Base-by-base conservation (phyloP, 169 alveolate genomes). In the Babesia ovata region DNA sequence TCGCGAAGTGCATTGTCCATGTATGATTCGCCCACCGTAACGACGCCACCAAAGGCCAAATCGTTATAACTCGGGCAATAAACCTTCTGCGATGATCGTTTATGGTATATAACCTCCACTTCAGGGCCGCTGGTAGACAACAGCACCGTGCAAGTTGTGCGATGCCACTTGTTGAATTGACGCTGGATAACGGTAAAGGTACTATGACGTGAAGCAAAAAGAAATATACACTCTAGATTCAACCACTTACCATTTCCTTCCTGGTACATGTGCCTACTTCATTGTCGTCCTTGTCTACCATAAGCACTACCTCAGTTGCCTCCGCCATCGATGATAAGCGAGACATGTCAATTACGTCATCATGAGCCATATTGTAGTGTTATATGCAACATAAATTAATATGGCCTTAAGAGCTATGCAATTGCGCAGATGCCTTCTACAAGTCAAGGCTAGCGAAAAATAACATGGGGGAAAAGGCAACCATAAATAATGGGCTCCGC, bases 41-140 rank as follows among this genome's bases (percentile, higher is more conserved):
- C 83, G 29, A 87, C 91, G 4, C 92, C 92, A 10, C 92, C 92
- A 74, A 87, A 87, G 8, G 86, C 87, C 24, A 87, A 49, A 45
- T 84, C 79, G 50, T 73, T 63, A 50, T 87, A 87, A n/a, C 89
- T 78, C 3, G 92, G 91, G 57, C 87, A 87, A 45, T 82, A 82
- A 24, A 66, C 88, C 58, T 83, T 82, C 49, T 69, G 56, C 73
- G 39, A 63, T 10, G 87, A 71, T n/a, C 92, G 63, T 39, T 66
- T 63, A 65, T 87, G 92, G 26, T 73, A 58, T 71, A 74, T 71
- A 14, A 87, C 67, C 63, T 77, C 70, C 39, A 54, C 74, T 22
- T 87, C 91, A 6, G 75, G 19, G 29, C 53, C 70, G 1, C 45
- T 46, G 44, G 76, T 71, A 16, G 91, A 66, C 29, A 83, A 63